Evolutionary conservation across 1,139 yeast species (phyloP).

Genomic region (Pichia cactophila): DNA sequence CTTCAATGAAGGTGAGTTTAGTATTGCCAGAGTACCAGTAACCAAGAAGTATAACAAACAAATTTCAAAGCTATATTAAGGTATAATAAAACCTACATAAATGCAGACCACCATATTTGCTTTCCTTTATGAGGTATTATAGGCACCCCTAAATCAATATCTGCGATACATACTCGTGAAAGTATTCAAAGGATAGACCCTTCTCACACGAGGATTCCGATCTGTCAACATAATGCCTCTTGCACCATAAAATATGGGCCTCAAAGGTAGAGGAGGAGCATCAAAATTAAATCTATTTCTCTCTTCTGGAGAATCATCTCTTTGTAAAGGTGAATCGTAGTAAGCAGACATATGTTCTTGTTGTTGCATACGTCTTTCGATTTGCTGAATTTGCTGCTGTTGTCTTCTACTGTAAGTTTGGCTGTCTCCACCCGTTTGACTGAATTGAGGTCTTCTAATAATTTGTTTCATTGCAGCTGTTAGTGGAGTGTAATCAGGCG

Average conservation of each 20-base stretch:
- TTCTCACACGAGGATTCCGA: neutral
- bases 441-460: conserved; percentile 22
- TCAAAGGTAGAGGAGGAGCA: neutral
- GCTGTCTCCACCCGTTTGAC: conserved; percentile 24
- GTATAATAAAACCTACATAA: too few species aligned
- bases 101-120: too few species aligned
- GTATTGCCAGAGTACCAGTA: too few species aligned
- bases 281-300: neutral
- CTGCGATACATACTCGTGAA: neutral
- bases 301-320: neutral
- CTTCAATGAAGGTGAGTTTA: too few species aligned
- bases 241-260: neutral
- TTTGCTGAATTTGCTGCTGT: neutral
- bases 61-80: too few species aligned
- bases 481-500: conserved; percentile 25
- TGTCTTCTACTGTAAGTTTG: neutral
- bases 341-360: neutral
- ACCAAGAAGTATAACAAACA: too few species aligned
- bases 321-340: neutral
- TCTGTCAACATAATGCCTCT: neutral
- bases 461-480: conserved; percentile 15
- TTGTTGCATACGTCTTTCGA: neutral
- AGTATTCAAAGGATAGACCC: neutral
- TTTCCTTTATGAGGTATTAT: neutral
- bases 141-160: neutral